These are phyloP conservation scores for Auriscalpium orientale DNA, from an alignment of 768 basidiomycete species.

Conservation along the genomic window DNA sequence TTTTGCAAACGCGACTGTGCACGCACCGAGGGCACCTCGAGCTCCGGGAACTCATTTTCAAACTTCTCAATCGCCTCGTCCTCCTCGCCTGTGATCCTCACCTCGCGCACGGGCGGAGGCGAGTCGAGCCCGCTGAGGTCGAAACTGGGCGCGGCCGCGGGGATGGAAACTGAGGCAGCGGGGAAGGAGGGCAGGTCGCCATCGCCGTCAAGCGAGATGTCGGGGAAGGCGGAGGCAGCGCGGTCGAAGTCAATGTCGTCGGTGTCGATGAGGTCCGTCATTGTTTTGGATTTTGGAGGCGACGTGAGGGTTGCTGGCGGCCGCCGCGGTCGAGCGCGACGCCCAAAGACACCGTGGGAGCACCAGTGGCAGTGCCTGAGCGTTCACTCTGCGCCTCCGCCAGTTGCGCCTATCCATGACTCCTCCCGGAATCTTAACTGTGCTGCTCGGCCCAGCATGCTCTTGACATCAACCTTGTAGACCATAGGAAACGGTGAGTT, in stretches of 20 bases:
- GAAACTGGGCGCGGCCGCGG: slow-evolving; percentile 34
- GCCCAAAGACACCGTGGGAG: no score
- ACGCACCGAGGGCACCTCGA: slow-evolving; percentile 44
- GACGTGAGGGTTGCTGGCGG: no score
- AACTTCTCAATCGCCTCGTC: slow-evolving; percentile 67
- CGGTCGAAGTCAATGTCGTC: slow-evolving; percentile 72
- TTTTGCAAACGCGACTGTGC: slow-evolving; percentile 8
- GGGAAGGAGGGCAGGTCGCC: slow-evolving; percentile 43
- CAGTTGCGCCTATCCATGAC: no score
- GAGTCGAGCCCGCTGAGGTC: slow-evolving; percentile 61
- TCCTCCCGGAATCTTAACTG: no score
- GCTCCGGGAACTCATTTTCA: slow-evolving; percentile 78
- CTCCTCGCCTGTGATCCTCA: slow-evolving; percentile 80
- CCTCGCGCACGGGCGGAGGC: slow-evolving; percentile 38
- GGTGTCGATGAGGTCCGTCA: slow-evolving; percentile 31
- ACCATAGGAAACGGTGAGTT: no score
- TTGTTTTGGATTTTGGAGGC: slow-evolving; percentile 5
- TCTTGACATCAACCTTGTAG: no score
- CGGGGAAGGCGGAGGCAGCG: slow-evolving; percentile 79
- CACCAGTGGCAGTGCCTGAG: no score
- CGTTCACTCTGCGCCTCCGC: no score
- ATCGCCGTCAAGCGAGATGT: slow-evolving; percentile 67
- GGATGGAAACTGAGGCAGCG: slow-evolving; percentile 20
- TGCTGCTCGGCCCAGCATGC: no score
- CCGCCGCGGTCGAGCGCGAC: no score